A percentile compares a stretch with the other conserved stretches of the same genome.
Conservation (phyloP, 805 yeast genomes). For the Aciculoconidium aculeatum region DNA sequence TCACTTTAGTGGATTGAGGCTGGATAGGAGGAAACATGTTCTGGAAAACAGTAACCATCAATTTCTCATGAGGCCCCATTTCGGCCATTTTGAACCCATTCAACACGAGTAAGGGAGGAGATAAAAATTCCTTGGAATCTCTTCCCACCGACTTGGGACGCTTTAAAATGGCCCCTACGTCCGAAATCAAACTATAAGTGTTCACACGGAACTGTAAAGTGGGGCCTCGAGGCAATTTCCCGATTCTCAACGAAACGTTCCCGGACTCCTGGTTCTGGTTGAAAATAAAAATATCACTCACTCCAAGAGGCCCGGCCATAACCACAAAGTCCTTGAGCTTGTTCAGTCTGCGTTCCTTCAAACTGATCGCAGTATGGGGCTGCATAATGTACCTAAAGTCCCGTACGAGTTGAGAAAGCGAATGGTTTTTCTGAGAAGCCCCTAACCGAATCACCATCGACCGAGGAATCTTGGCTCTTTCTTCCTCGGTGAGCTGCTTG, state of each 20-base stretch:
- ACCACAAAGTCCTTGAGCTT: conserved; percentile 88
- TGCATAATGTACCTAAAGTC: conserved; percentile 91
- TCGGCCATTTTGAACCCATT: conserved; percentile 82
- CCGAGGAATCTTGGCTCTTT: conserved; percentile 68
- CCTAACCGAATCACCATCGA: conserved; percentile 95
- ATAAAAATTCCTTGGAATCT: conserved; percentile 54
- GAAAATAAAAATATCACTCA: conserved; percentile 81
- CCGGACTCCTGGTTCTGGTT: conserved; percentile 77
- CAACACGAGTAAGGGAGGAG: conserved; percentile 88
- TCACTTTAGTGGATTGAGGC: conserved; percentile 73
- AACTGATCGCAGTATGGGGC: conserved; percentile 90
- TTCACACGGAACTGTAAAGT: conserved; percentile 76
- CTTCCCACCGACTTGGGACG: conserved; percentile 74
- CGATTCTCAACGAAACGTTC: conserved; percentile 73
- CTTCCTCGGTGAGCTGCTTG: conserved; percentile 57
- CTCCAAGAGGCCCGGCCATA: conserved; percentile 98
- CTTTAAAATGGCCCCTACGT: conserved; percentile 61
- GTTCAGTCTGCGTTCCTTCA: conserved; percentile 82
- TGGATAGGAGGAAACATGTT: conserved; percentile 93
- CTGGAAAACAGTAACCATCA: conserved; percentile 85
- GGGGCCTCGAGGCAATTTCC: conserved; percentile 92
- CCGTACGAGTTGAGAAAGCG: conserved; percentile 75
- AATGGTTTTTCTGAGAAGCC: conserved; percentile 65
- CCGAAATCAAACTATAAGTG: conserved; percentile 76
- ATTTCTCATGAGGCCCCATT: conserved; percentile 67